Base-by-base conservation (phyloP, 495 filamentous ascomycete species). In the Tuber melanosporum region DNA sequence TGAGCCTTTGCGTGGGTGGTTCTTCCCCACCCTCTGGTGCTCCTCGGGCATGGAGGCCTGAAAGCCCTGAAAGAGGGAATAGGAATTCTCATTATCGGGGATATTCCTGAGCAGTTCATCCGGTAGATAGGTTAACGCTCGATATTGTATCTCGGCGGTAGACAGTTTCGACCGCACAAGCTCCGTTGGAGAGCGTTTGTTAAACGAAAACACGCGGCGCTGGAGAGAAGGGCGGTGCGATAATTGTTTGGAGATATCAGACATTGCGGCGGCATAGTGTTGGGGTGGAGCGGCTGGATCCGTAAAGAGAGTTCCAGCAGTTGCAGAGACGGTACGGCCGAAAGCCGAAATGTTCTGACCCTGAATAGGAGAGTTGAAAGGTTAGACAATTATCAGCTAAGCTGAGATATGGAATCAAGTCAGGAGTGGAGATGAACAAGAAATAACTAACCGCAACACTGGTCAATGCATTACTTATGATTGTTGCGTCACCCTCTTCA, bases 11-110 rank as follows among this genome's bases (percentile, higher is more conserved):
- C 92, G 87, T 75, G 90, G 87, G 85, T 94, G 92, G 83, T 89
- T 90, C 84, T 91, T 91, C 74, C 88, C 87, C 47, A 90, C 89
- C 46, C 78, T 76, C 15, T 77, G 73, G 66, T 89, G 87, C 71
- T 90, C 87, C 74, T 98, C 93, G 44, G 94, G 94, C 75, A 97
- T 86, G 73, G 91, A 92, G 45, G 94, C 96, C 85, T 97, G 90
- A 82, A 99, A 99, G 78, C 96, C 95, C 85, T 99, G 92, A 84
- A 99, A 98, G 9, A 99, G 87, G 17, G 94, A 97, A 85, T 95
- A 99, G 41, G 89, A 86, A 84, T 92, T 95, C 70, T 90, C 90
- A 79, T 90, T 89, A 77, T 96, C 93, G 79, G 95, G 95, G 46
- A 98, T 92, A 82, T 97, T 92, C 45, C 84, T 85, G 45, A 99